Evolutionary conservation across 306 rosid species (phyloP), one percentile per base, ranked within the genome.

Genomic region (Ormosia semicastrata): DNA sequence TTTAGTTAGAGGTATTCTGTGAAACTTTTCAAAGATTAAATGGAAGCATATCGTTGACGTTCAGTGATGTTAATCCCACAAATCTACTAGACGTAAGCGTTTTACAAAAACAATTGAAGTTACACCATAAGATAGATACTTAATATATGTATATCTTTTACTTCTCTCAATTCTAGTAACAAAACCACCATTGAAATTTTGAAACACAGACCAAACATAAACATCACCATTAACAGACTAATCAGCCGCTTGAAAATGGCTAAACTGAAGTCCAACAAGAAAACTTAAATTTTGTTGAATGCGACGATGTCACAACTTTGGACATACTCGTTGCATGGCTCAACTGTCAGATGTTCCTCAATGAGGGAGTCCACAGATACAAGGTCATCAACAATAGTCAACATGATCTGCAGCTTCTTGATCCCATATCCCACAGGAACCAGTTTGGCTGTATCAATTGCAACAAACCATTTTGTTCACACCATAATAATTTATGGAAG

Each of bases 301-400:
- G 98, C 98, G 1, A 89, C 98, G 44, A 94, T 94, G 90, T 94
- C 98, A 52, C 98, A 94, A 88, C 98, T 94, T 67, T 94, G 98
- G 78, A 94, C n/a, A 15, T 82, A 75, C 84, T 92, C 97, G 3
- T 77, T 91, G 83, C 85, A 64, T 3, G 98, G 98, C 71, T 89
- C 94, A 3, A 77, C 95, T 0, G 97, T 94, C 13, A 94, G 95
- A 7, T 1, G 77, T 80, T 94, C 98, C 82, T 94, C 98, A 6
- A 94, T 86, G 18, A 94, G 93, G 63, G 79, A 0, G 70, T 94
- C 98, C 74, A 92, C 94, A 0, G 98, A 94, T 7, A 94, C 98
- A 24, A 94, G 95, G 76, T 94, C 98, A 59, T 94, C 98, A 1
- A 94, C 86, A 34, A 94, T 94, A 2, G 97, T 86, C 76, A 94